Evolutionary conservation across 306 rosid species (phyloP).

Genomic region (Cucumis cinereus): DNA sequence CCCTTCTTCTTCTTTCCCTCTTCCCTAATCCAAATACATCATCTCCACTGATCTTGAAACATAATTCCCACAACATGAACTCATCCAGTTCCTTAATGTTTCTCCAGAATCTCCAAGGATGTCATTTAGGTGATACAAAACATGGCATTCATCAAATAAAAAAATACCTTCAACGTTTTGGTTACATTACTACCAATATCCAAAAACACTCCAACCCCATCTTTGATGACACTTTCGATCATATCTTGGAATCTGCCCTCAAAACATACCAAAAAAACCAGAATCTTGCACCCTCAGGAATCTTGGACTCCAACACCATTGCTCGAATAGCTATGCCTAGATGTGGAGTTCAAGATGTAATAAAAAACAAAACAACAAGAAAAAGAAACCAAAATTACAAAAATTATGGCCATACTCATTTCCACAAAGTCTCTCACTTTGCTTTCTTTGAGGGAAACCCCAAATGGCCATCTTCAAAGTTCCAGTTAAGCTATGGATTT

Average conservation of each 20-base stretch:
- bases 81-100: constrained; percentile 12
- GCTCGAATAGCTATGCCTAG: constrained; percentile 26
- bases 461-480: constrained; percentile 9
- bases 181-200: constrained; percentile 16
- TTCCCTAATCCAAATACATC: background rate
- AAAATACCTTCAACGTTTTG: constrained; percentile 21
- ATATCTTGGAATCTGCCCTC: constrained; percentile 22
- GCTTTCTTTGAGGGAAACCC: constrained; percentile 13
- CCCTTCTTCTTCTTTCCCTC: background rate
- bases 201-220: background rate
- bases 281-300: constrained; percentile 16
- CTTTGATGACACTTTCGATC: constrained; percentile 16
- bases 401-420: background rate
- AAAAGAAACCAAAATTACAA: background rate
- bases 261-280: constrained; percentile 26
- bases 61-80: background rate
- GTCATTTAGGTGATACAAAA: constrained; percentile 20
- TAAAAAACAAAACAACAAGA: constrained; percentile 4
- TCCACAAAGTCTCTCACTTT: constrained; percentile 7
- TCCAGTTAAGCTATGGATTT: background rate
- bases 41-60: background rate
- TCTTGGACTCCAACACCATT: constrained; percentile 17
- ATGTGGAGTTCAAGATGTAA: constrained; percentile 30
- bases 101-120: constrained; percentile 18
- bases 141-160: constrained; percentile 24